Base-by-base conservation (phyloP, 2,329 filamentous ascomycete species). In the Colletotrichum lentis region DNA sequence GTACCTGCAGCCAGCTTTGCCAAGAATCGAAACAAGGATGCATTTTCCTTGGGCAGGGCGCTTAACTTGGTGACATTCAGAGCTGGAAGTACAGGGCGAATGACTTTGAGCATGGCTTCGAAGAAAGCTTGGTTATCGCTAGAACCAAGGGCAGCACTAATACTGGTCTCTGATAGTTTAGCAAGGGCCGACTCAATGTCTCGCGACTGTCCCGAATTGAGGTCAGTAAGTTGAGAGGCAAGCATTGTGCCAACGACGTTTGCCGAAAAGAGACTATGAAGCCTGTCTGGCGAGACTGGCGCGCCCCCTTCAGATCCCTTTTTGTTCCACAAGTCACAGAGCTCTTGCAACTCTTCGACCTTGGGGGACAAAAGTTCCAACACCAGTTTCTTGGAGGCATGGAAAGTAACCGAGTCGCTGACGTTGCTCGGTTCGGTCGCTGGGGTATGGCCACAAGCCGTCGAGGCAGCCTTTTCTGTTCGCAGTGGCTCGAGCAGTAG, bases 291-390 rank as follows among this genome's bases (percentile, higher is more conserved):
- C 1, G 86, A 87, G 14, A 88, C 78, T 62, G 86, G 84, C 2
- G 74, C 74, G 3, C 83, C 79, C 0, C 80, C 82, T 56, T 87
- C 84, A 27, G 78, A 74, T 72, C 80, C 71, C 52, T 74, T 81
- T 59, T 77, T 80, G 3, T 76, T 77, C 85, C 85, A 87, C 2
- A 81, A 80, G 18, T 79, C 77, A 60, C 82, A 82, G 46, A 87
- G 69, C 12, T 80, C 78, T 22, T 77, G 74, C 7, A 88, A 72
- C 52, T 86, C 84, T 53, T 84, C 81, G 1, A 87, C 46, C 70
- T 86, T 87, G 1, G 85, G 82, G 46, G 79, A 81, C 35, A 88
- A 76, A 0, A 88, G 79, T 70, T 89, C 86, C 5, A 87, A 76
- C 4, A 84, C 78, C 5, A 87, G 76, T 67, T 83, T 86, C 67